A percentile compares a stretch with the other conserved stretches of the same genome.
These are phyloP conservation scores for Gnetum montanum DNA, from an alignment of 75 land plant genomes.

Conservation along the genomic window DNA sequence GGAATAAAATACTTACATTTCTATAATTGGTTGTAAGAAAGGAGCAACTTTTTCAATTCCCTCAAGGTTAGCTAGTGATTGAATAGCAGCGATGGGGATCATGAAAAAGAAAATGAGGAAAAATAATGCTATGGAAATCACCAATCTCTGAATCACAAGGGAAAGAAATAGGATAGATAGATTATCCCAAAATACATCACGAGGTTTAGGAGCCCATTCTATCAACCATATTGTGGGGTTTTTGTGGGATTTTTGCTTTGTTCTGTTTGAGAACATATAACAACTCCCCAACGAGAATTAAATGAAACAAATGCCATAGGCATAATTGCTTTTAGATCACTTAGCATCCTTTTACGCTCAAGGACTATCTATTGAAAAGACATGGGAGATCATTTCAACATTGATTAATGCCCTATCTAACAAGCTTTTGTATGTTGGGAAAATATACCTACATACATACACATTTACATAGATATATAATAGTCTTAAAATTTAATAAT, in stretches of 20 bases:
- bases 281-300: slow-evolving; percentile 69
- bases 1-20: slow-evolving; percentile 28
- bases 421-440: no score
- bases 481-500: no score
- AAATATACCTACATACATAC: no score
- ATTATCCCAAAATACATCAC: slow-evolving; percentile 76
- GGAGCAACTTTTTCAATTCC: slow-evolving; percentile 69
- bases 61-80: slow-evolving; percentile 88
- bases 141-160: slow-evolving; percentile 50
- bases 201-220: slow-evolving; percentile 76
- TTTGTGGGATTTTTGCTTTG: slow-evolving; percentile 68
- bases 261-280: slow-evolving; percentile 71
- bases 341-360: slow-evolving; percentile 39
- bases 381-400: no score
- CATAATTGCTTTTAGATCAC: slow-evolving; percentile 44
- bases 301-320: slow-evolving; percentile 81
- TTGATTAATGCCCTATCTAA: no score
- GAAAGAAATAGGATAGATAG: slow-evolving; percentile 53
- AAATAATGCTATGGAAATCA: slow-evolving; percentile 54
- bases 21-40: slow-evolving; percentile 47
- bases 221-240: slow-evolving; percentile 65
- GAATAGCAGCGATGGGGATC: slow-evolving; percentile 89
- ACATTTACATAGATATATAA: no score
- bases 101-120: slow-evolving; percentile 81
- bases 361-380: slow-evolving; percentile 26